Base-by-base conservation (phyloP, 805 yeast genomes). In the Isabelozyma heimii region DNA sequence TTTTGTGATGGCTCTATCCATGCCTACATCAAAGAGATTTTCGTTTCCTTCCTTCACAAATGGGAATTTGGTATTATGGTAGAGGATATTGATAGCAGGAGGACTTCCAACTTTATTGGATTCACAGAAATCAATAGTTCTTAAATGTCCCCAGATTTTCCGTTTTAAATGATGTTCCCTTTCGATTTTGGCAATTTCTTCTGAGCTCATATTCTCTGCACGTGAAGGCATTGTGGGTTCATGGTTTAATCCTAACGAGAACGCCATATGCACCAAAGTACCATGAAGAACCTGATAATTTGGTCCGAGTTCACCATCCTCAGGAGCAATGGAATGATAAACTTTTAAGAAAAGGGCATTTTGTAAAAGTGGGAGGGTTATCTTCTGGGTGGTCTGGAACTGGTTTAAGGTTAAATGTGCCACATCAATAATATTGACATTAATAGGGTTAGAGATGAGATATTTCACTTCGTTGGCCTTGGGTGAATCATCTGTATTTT, bases 281-380 rank as follows among this genome's bases (percentile, higher is more conserved):
- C 60, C 52, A 30, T 50, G 48, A 37, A 48, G 53, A 14, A 71
- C 69, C 14, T 68, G 61, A 8, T 53, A 49, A 24, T 52, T 49
- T 13, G 70, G 61, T 45, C 70, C 75, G 51, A 70, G 70, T 24
- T 73, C 79, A 14, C 64, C 61, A 53, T 78, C 82, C 50, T 82
- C 85, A 1, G 87, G 85, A 8, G 86, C 77, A 50, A 75, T 68
- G 51, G 69, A 74, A 53, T 73, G 77, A 63, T 84, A 84, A 42
- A 74, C 61, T 50, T 81, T 80, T 61, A 83, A 71, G 58, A 68
- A 82, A 13, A 83, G 64, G 0, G 83, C 84, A 61, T 83, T 82
- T 58, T 84, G 89, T 33, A 85, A 77, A 13, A 83, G 70, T 14
- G 72, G 69, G 44, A 81, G 54, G 33, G 76, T 76, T 17, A 81